A percentile compares a stretch with the other conserved stretches of the same genome.
Evolutionary conservation across 768 basidiomycete genomes (phyloP).

Genomic region (Asterophora lycoperdoides): DNA sequence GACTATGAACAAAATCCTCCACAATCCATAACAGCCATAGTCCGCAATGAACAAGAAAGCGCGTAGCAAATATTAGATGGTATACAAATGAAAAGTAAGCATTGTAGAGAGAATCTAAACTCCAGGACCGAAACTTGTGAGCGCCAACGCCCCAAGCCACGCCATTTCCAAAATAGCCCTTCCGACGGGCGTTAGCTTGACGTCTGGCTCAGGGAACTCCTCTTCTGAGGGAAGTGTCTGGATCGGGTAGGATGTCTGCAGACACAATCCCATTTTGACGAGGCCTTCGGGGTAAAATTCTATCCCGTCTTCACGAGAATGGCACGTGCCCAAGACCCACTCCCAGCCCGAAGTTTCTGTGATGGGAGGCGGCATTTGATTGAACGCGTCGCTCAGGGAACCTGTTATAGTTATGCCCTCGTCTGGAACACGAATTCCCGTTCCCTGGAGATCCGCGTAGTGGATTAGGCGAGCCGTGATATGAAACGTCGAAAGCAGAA

Average conservation of each 20-base stretch:
- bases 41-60: constrained; percentile 1
- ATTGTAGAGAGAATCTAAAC: constrained; percentile 10
- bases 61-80: not conserved
- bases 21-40: not conserved
- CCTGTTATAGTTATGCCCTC: constrained; percentile 67
- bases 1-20: not conserved
- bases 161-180: constrained; percentile 54
- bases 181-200: constrained; percentile 48
- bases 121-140: constrained; percentile 44
- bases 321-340: constrained; percentile 58
- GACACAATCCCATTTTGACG: constrained; percentile 67
- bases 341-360: constrained; percentile 34
- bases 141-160: constrained; percentile 49
- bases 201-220: constrained; percentile 37
- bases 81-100: not conserved
- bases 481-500: constrained; percentile 62
- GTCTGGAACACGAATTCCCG: constrained; percentile 70
- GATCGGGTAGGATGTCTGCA: constrained; percentile 21
- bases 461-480: constrained; percentile 72
- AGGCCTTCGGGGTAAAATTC: constrained; percentile 81
- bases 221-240: constrained; percentile 33
- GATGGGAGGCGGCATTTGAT: constrained; percentile 37
- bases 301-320: constrained; percentile 60
- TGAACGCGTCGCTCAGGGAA: constrained; percentile 48
- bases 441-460: constrained; percentile 66